A percentile compares a stretch with the other conserved stretches of the same genome.
Conservation (phyloP, 1,139 yeast genomes). For the Geotrichum aggregatum region DNA sequence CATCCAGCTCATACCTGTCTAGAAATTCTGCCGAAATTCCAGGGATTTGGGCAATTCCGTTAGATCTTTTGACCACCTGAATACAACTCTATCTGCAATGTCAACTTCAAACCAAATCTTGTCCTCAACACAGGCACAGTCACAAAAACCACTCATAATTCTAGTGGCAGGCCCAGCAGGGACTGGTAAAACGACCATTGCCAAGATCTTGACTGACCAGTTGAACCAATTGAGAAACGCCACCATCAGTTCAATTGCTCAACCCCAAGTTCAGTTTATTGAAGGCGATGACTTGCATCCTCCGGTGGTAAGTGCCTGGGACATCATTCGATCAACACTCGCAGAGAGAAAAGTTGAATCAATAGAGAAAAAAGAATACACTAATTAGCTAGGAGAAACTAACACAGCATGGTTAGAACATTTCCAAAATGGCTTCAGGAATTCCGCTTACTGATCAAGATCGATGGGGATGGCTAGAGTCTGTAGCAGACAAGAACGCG, state of each 20-base stretch:
- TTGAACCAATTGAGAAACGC: constrained; percentile 28
- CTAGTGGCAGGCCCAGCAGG: constrained; percentile 91
- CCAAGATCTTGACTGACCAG: constrained; percentile 47
- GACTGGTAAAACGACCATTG: constrained; percentile 84
- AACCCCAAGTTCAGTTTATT: constrained; percentile 44
- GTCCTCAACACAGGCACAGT: too few relatives aligned
- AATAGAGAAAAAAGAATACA: too few relatives aligned
- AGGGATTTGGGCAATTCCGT: too few relatives aligned
- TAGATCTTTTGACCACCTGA: too few relatives aligned
- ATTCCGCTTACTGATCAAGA: constrained; percentile 83
- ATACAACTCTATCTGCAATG: too few relatives aligned
- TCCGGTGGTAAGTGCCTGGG: constrained; percentile 39
- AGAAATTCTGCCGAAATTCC: too few relatives aligned
- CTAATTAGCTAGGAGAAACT: not conserved
- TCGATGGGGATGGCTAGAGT: constrained; percentile 81
- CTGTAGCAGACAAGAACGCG: constrained; percentile 40
- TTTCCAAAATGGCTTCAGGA: constrained; percentile 77
- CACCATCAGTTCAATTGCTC: not conserved
- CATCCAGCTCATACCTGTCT: too few relatives aligned
- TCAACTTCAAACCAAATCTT: too few relatives aligned
- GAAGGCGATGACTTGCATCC: constrained; percentile 90
- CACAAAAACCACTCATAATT: constrained; percentile 37
- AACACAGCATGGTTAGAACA: too few relatives aligned
- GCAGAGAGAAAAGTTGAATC: not conserved
- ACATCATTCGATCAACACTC: not conserved